Evolutionary conservation across 345 rosid species (phyloP).

Genomic region (Eucalyptus paniculata): DNA sequence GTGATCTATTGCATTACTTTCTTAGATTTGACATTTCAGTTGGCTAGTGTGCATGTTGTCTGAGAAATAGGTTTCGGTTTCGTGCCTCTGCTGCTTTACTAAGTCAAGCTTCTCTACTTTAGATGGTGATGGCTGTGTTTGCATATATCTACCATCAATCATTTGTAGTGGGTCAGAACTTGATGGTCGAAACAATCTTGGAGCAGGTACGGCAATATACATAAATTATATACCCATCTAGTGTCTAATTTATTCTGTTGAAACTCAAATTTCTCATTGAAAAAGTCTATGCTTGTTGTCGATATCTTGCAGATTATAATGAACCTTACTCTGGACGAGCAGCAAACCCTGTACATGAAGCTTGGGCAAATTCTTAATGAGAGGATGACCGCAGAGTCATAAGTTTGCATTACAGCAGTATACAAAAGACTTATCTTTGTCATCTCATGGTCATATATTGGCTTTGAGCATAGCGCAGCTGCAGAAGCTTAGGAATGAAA

Average conservation of each 20-base stretch:
- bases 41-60: background rate
- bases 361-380: conserved; percentile 32
- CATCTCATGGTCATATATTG: background rate
- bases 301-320: conserved; percentile 30
- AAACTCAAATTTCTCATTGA: background rate
- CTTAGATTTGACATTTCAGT: background rate
- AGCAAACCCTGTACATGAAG: conserved; percentile 36
- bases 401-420: background rate
- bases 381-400: background rate
- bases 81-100: background rate
- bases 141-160: conserved; percentile 93
- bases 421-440: background rate
- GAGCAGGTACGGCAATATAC: conserved; percentile 41
- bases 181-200: conserved; percentile 56
- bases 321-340: conserved; percentile 59
- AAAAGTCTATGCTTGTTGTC: background rate
- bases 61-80: background rate
- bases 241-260: background rate
- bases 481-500: background rate
- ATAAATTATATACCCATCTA: background rate
- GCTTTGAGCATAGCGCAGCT: background rate
- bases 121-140: conserved; percentile 99
- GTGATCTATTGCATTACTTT: background rate
- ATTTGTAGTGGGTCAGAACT: conserved; percentile 44
- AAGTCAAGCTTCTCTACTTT: background rate